Percentiles rank a stretch among this genome's conserved stretches.
These are phyloP conservation scores for Scleroderma citrinum DNA, from an alignment of 768 basidiomycete species.

Conservation along the genomic window DNA sequence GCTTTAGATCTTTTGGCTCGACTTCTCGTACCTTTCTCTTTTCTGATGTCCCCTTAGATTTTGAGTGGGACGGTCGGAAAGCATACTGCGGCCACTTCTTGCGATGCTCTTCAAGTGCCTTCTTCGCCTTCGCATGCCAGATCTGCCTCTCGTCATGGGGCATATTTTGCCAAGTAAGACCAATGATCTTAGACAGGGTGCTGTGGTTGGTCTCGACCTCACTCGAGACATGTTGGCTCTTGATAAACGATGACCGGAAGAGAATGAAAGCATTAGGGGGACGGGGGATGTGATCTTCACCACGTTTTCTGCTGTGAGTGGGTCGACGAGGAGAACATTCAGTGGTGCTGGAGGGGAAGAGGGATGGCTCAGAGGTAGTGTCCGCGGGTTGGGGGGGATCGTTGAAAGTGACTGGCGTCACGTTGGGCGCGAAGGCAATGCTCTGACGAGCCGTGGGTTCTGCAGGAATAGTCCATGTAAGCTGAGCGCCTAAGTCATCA, in stretches of 20 bases:
- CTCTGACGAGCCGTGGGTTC: conserved; percentile 33
- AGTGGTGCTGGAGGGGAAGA: conserved; percentile 51
- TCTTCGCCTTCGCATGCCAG: conserved; percentile 74
- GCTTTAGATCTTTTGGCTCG: conserved; percentile 48
- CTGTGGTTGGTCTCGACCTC: conserved; percentile 79
- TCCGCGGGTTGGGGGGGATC: conserved; percentile 38
- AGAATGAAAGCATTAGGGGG: conserved; percentile 86
- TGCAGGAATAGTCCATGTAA: conserved; percentile 42
- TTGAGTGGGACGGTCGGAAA: conserved; percentile 56
- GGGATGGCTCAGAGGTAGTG: conserved; percentile 37
- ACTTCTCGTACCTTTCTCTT: conserved; percentile 33
- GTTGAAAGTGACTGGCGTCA: conserved; percentile 55
- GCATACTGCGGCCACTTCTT: conserved; percentile 67
- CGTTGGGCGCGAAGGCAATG: conserved; percentile 53
- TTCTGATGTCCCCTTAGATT: conserved; percentile 24
- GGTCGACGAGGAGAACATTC: conserved; percentile 34
- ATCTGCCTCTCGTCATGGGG: conserved; percentile 68
- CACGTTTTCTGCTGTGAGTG: conserved; percentile 64
- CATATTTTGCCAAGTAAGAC: conserved; percentile 76
- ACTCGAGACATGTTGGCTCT: conserved; percentile 68
- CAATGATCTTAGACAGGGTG: conserved; percentile 80
- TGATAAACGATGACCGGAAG: conserved; percentile 80
- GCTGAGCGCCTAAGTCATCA: conserved; percentile 31
- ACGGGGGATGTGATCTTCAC: conserved; percentile 72
- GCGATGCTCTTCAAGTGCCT: conserved; percentile 67